A percentile compares a stretch with the other conserved stretches of the same genome.
These are phyloP conservation scores for Scheffersomyces quercinus DNA, from an alignment of 1,139 yeast species.

Conservation along the genomic window DNA sequence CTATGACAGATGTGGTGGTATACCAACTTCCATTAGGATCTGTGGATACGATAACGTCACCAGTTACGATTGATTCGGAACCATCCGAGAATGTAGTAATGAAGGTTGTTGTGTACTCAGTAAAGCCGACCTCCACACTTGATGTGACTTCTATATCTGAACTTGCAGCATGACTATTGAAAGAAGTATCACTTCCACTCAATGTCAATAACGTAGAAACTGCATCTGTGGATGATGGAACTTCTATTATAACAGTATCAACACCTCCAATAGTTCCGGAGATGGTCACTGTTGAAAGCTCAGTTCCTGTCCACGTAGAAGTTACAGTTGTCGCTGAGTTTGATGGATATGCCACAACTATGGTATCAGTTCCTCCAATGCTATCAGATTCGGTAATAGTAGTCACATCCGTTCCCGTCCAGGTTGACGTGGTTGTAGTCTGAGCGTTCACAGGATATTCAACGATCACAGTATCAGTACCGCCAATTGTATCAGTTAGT, in stretches of 20 bases:
- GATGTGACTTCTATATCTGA: too few species aligned
- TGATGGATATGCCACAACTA: slow-evolving; percentile 15
- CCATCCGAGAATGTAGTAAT: slow-evolving; percentile 13
- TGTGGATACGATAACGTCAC: slow-evolving; percentile 13
- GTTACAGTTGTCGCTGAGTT: slow-evolving; percentile 16
- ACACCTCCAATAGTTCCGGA: slow-evolving; percentile 11
- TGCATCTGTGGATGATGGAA: slow-evolving; percentile 6
- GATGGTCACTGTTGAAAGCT: slow-evolving; percentile 8
- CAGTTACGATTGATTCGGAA: slow-evolving; percentile 9
- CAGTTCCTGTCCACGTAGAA: slow-evolving; percentile 12
- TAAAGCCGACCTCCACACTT: slow-evolving; percentile 3
- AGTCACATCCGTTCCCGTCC: slow-evolving; percentile 4
- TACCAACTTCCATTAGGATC: slow-evolving; percentile 10
- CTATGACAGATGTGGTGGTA: slow-evolving; percentile 11
- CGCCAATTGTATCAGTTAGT: slow-evolving; percentile 11
- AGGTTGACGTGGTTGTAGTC: slow-evolving; percentile 9
- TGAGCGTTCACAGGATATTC: slow-evolving; percentile 15
- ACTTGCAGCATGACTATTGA: too few species aligned
- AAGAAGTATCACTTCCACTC: too few species aligned
- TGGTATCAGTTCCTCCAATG: slow-evolving; percentile 17
- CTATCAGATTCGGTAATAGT: neutral
- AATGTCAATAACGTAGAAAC: neutral
- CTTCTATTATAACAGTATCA: slow-evolving; percentile 8
- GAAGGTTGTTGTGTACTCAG: slow-evolving; percentile 18
- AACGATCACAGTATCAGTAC: slow-evolving; percentile 15